Evolutionary conservation across 2,329 filamentous ascomycete species (phyloP), one percentile per base, ranked within the genome.

Genomic region (Claviceps citrina): DNA sequence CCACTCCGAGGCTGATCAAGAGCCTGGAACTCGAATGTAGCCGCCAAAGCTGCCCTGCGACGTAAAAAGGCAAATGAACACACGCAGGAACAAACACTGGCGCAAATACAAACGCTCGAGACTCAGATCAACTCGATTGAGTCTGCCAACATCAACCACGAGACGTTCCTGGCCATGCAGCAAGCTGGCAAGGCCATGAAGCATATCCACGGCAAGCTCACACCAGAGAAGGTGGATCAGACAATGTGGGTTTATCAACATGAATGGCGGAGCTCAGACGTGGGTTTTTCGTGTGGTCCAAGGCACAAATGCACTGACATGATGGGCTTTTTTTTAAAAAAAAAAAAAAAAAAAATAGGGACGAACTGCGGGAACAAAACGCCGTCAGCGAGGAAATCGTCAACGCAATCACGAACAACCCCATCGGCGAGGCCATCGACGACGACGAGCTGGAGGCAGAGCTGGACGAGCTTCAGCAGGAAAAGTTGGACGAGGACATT

Each of bases 111-210:
- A 52, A 93, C 91, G 18, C 71, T 98, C 33, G 91, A 98, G 61
- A 82, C 87, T 56, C 86, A 98, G 61, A 93, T 96, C 56, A 91
- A 91, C 61, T 81, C 84, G 44, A 96, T 98, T 67, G 91, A 98
- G 64, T 85, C 87, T 36, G 91, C 91, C 46, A 98, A 96, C 60
- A 95, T 98, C 68, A 98, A 98, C 70, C 80, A 89, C 64, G 87
- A 95, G 69, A 98, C 91, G 10, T 70, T 96, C 48, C 75, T 81
- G 50, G 89, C 87, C 7, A 95, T 98, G 86, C 81, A 93, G 73
- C 80, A 80, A 57, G 89, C 91, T 9, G 78, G 84, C 48, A 67
- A 78, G 45, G 91, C 89, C 27, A 96, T 98, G 87, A 81, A 87
- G 67, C 69, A 80, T 47, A 98, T 98, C 52, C 86, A 96, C 59